Conservation (phyloP, 805 yeast species). For the Candida berthetii region DNA sequence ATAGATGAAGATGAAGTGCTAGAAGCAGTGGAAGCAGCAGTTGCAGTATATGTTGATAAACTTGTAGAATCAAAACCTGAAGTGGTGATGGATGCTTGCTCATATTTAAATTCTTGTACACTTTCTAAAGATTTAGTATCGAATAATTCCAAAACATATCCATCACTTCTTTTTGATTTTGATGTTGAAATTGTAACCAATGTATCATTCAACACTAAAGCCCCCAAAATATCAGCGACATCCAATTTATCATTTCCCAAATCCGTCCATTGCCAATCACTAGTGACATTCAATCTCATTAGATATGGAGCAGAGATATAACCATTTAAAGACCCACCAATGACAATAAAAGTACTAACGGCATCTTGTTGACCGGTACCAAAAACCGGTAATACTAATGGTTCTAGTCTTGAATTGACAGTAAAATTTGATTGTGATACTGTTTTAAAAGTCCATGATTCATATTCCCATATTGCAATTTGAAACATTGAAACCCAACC, state of each 20-base stretch:
- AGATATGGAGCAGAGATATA: slow-evolving; percentile 29
- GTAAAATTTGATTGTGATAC: slow-evolving; percentile 23
- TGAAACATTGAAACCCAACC: slow-evolving; percentile 76
- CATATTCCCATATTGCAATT: slow-evolving; percentile 65
- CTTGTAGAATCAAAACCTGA: not conserved
- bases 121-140: slow-evolving; percentile 30
- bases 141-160: slow-evolving; percentile 34
- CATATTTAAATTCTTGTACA: slow-evolving; percentile 12
- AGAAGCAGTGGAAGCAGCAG: not conserved
- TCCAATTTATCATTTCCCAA: slow-evolving; percentile 18
- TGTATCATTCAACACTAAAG: slow-evolving; percentile 45
- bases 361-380: too few relatives aligned
- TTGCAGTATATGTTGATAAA: not conserved
- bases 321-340: slow-evolving; percentile 57
- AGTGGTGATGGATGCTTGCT: not conserved
- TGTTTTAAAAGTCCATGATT: slow-evolving; percentile 58
- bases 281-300: slow-evolving; percentile 14
- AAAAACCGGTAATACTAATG: slow-evolving; percentile 54
- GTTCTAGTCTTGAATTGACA: slow-evolving; percentile 46
- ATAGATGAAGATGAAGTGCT: not conserved
- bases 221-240: slow-evolving; percentile 33
- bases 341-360: slow-evolving; percentile 33
- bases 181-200: slow-evolving; percentile 32
- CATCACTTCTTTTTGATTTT: slow-evolving; percentile 16
- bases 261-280: slow-evolving; percentile 19